Evolutionary conservation across 108 stramenopile genomes (phyloP), one percentile per base, ranked within the genome.

Genomic region (Skeletonema marinoi): DNA sequence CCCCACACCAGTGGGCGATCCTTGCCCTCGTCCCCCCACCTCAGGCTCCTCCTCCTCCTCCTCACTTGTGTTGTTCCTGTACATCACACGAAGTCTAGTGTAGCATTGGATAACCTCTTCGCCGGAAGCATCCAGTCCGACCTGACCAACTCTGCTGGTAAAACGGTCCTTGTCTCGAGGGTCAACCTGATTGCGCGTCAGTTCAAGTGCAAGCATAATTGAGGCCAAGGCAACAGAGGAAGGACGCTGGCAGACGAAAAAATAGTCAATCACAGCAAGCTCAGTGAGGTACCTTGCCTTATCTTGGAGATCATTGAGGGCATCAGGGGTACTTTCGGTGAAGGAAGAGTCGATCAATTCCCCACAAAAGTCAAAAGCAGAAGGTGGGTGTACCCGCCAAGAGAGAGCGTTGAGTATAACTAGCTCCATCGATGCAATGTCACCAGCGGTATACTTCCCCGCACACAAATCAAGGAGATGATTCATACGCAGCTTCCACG

Each of bases 361-460:
- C 4, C 75, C 72, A 11, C 79, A 65, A 64, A 88, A 85, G 10
- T 85, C 85, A 58, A 68, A 51, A 12, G 86, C 54, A 4, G 87
- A 85, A 16, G 89, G 89, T 29, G 87, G 86, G 58, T 85, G 75
- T 44, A 90, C 58, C 9, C 73, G 75, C 89, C 89, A 90, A 5
- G 42, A 19, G 6, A 90, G 63, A 7, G 78, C 50, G 5, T 67
- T 48, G 6, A 90, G 78, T 25, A 90, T 85, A 41, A 79, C 73
- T 8, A 39, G 42, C 66, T 90, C 87, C 89, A 90, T 90, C 21
- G 54, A 56, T 16, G 25, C 9, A 25, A 56, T 56, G 8, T 56
- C 54, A 56, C n/a, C 54, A 25, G 25, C 54, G 54, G 54, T 25
- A 25, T 29, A 25, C 21, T 56, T 56, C 54, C 54, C 54, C 44